phyloP scores from a whole-genome alignment of 2,329 filamentous ascomycete genomes.

The Polychaeton citri region DNA sequence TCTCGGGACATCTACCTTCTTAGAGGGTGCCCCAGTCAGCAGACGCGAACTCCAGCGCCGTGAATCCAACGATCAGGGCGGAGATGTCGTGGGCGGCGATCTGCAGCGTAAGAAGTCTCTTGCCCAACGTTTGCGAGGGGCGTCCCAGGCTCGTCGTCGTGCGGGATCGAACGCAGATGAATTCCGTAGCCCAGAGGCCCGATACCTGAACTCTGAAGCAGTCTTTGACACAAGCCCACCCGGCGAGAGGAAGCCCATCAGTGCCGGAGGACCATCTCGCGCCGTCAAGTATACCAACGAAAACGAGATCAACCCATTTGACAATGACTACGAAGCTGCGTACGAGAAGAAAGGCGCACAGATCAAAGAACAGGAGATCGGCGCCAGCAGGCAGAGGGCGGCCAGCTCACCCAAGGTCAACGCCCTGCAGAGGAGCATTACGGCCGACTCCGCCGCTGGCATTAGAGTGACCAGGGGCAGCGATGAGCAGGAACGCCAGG shows the following conservation, averaged over 20 bases:
- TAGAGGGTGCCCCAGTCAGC: conserved; percentile 85
- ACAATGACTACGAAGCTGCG: conserved; percentile 55
- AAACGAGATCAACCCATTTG: conserved; percentile 58
- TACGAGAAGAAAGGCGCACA: conserved; percentile 51
- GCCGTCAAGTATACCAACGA: conserved; percentile 20
- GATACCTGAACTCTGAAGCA: conserved; percentile 23
- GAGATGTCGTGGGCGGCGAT: conserved; percentile 31
- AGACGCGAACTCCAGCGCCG: conserved; percentile 63
- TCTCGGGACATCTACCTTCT: conserved; percentile 84
- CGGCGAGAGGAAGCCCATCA: conserved; percentile 16
- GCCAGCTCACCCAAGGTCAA: conserved; percentile 13
- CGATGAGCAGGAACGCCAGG: conserved; percentile 28
- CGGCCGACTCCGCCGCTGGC: conserved; percentile 22
- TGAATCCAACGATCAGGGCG: conserved; percentile 51
- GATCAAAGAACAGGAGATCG: conserved; percentile 37
- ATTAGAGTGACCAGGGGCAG: conserved; percentile 14
- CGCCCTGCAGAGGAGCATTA: conserved; percentile 50
- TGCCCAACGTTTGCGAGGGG: conserved; percentile 78
- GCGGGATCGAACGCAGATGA: conserved; percentile 27
- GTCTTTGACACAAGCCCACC: conserved; percentile 10
- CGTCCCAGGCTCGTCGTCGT: conserved; percentile 56
- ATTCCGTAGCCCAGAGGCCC: conserved; percentile 38
- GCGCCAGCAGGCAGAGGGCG: neutral
- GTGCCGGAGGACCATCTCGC: conserved; percentile 29
- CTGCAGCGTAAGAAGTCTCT: conserved; percentile 87